Evolutionary conservation across 176 grass and related monocot species (phyloP).

Genomic region (Paspalum notatum): DNA sequence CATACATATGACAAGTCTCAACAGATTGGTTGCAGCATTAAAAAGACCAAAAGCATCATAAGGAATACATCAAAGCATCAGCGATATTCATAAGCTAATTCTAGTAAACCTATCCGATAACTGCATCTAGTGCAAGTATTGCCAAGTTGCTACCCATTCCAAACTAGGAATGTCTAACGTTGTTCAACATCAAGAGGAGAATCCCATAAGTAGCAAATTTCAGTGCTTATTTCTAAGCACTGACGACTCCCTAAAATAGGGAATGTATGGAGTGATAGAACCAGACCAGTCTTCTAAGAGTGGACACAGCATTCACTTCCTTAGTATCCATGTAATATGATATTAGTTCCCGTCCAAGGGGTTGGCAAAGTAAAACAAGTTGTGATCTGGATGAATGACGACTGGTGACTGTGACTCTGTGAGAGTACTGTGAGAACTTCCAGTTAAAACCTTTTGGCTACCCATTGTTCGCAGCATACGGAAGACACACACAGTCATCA

Average conservation of each 20-base stretch:
- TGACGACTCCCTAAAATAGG: not conserved
- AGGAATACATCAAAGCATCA: too few relatives aligned
- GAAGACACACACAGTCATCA: too few relatives aligned
- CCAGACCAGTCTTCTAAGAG: not conserved
- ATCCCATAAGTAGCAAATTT: not conserved
- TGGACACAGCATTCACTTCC: not conserved
- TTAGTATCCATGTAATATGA: slow-evolving; percentile 3
- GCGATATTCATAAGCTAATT: too few relatives aligned
- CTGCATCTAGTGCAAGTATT: not conserved
- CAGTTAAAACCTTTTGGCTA: too few relatives aligned
- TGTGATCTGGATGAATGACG: slow-evolving; percentile 1
- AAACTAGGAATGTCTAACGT: not conserved
- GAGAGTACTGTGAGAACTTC: too few relatives aligned
- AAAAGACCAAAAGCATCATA: not conserved
- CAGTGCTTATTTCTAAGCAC: not conserved
- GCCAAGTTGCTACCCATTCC: not conserved
- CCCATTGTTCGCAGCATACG: too few relatives aligned
- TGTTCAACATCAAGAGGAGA: not conserved
- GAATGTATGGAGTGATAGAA: not conserved
- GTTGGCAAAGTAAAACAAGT: slow-evolving; percentile 9
- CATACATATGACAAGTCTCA: not conserved
- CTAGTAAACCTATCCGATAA: not conserved
- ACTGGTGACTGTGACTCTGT: not conserved
- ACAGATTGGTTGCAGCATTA: too few relatives aligned
- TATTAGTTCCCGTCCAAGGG: not conserved